These are phyloP conservation scores for Infundibulicybe gibba DNA, from an alignment of 768 basidiomycete species.

Conservation along the genomic window DNA sequence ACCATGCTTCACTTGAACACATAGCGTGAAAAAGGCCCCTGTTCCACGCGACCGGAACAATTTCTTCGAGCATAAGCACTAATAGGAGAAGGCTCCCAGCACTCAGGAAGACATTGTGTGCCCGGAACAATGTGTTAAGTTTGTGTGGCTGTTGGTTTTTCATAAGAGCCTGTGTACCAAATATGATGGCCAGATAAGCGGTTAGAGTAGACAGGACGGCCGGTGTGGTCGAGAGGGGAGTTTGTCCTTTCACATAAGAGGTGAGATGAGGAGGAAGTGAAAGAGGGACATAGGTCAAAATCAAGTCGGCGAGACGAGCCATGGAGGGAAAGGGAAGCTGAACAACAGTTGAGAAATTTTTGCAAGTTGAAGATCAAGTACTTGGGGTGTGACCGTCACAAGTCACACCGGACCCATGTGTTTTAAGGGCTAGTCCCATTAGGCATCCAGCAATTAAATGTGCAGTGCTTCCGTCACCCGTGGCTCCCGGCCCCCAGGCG, in stretches of 20 bases:
- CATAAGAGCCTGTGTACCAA: conserved; percentile 83
- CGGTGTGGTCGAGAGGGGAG: conserved; percentile 80
- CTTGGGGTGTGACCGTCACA: conserved; percentile 22
- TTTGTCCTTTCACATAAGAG: conserved; percentile 68
- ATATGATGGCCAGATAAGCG: conserved; percentile 86
- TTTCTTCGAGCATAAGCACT: conserved; percentile 88
- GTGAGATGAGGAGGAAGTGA: conserved; percentile 54
- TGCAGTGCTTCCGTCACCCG: too few relatives aligned
- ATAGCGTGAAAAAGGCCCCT: conserved; percentile 73
- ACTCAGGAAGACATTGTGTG: conserved; percentile 89
- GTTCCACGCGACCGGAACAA: conserved; percentile 73
- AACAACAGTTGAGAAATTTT: conserved; percentile 12
- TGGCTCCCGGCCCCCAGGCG: too few relatives aligned
- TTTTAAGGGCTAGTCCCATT: conserved; percentile 3
- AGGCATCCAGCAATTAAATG: too few relatives aligned
- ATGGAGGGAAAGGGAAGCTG: conserved; percentile 37
- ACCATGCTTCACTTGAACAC: conserved; percentile 79
- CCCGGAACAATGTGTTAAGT: conserved; percentile 81
- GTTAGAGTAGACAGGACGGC: conserved; percentile 68
- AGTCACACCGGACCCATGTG: conserved; percentile 14
- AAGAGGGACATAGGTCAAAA: conserved; percentile 55
- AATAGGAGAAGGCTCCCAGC: conserved; percentile 82
- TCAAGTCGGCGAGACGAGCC: conserved; percentile 72
- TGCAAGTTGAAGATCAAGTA: conserved; percentile 17
- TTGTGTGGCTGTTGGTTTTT: conserved; percentile 67